Base-by-base conservation (phyloP, 495 filamentous ascomycete species). In the Neurospora terricola region DNA sequence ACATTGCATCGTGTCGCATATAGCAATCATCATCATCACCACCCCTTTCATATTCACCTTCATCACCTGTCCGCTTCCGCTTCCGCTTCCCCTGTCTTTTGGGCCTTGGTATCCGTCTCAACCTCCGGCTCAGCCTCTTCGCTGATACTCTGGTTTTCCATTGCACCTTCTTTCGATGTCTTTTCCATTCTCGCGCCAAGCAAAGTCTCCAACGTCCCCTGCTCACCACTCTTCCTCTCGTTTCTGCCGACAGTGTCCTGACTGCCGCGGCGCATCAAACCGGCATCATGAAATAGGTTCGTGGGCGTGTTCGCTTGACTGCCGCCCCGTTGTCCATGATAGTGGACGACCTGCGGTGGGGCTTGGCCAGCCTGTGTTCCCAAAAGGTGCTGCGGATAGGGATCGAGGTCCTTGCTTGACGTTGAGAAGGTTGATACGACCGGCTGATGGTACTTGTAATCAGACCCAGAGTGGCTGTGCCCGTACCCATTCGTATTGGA, bases 391-490 rank as follows among this genome's bases (percentile, higher is more conserved):
- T 89, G 89, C 14, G 90, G 90, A 76, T 92, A 92, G 5, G 89
- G 91, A 73, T 92, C 86, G 5, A 93, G 83, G 77, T 93, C 91
- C 76, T 91, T 90, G 76, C 89, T 91, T 37, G 89, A 92, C 14
- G 91, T 93, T 12, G 91, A 92, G 75, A 93, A 93, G 14, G 89
- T 92, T 38, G 90, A 91, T 43, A 93, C 87, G 40, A 91, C 81
- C 1, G 91, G 90, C 74, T 90, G 89, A 71, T 88, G 88, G 74
- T 90, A 88, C 18, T 86, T 86, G 74, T 88, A 88, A 66, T 66
- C 54, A 16, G 54, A 66, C 14, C 54, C 54, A 66, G 54, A 66
- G 27, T 66, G 54, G 27, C 54, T 66, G 27, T 66, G 54, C 27
- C 54, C 54, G 54, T 66, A 66, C 7, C 27, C 54, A 66, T 66